A percentile compares a stretch with the other conserved stretches of the same genome.
Evolutionary conservation across 139 green algal species (phyloP).

Genomic region (Ulvella scutata): DNA sequence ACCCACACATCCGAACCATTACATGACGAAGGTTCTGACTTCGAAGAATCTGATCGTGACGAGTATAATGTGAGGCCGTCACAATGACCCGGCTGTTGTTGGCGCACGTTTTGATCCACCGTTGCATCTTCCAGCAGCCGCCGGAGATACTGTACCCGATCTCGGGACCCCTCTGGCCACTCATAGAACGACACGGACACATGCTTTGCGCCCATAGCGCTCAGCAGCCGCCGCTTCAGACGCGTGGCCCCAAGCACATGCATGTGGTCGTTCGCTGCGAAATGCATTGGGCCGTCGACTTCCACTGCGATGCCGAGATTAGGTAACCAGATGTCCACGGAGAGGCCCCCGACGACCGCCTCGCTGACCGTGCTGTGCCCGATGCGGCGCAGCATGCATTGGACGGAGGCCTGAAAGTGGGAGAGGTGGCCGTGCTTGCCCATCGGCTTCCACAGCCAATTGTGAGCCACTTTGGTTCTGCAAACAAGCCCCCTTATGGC

Average conservation of each 20-base stretch:
- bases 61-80: no score
- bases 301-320: neutral
- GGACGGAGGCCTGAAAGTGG: neutral
- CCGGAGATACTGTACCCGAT: neutral
- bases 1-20: neutral
- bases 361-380: neutral
- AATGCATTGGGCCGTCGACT: neutral
- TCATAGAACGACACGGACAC: neutral
- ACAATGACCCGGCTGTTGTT: neutral
- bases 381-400: neutral
- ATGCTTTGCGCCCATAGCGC: neutral
- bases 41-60: no score
- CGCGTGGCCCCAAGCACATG: neutral
- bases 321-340: neutral
- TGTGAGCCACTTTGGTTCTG: constrained; percentile 1
- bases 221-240: neutral
- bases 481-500: no score
- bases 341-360: neutral
- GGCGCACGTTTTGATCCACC: neutral
- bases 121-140: neutral
- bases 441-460: neutral
- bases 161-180: neutral
- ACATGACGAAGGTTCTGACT: no score
- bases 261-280: neutral
- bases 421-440: neutral